A percentile compares a stretch with the other conserved stretches of the same genome.
Conservation (phyloP, 371 early-diverging fungal genomes). For the Dinochytrium kinnereticum region DNA sequence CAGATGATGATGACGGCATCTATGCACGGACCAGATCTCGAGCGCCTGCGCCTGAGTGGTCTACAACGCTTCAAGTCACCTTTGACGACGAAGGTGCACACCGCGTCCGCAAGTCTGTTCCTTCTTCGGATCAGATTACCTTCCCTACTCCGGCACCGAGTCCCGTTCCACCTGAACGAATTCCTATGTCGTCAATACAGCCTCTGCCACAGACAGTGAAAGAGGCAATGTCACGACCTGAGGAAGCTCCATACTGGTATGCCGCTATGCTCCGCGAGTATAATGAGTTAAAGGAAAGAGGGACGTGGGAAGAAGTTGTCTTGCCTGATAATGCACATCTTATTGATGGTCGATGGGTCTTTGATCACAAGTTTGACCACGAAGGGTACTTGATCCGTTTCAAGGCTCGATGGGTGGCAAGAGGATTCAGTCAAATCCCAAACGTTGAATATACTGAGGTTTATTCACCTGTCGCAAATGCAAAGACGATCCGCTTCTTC, state of each 20-base stretch:
- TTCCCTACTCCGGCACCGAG: neutral
- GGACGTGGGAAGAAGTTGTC: slow-evolving; percentile 2
- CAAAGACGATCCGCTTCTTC: neutral
- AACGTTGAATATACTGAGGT: neutral
- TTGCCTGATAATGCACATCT: neutral
- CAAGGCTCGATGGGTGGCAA: neutral
- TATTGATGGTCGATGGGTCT: slow-evolving; percentile 1
- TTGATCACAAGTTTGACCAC: slow-evolving; percentile 6
- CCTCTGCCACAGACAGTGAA: neutral
- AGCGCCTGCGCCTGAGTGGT: neutral
- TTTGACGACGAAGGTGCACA: neutral
- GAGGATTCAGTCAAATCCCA: slow-evolving; percentile 1
- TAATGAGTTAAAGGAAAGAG: neutral
- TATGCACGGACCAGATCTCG: neutral
- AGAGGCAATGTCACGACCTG: slow-evolving; percentile 5
- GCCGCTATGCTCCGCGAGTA: neutral
- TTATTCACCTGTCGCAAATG: neutral
- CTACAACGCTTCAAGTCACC: neutral
- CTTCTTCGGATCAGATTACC: no score
- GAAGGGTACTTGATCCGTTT: neutral
- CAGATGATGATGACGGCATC: no score
- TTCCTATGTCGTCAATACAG: neutral
- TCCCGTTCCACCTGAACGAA: neutral
- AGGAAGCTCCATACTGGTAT: slow-evolving; percentile 5
- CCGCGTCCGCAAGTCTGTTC: neutral